Conservation (phyloP, 2,329 filamentous ascomycete species). For the Hirsutella rhossiliensis region DNA sequence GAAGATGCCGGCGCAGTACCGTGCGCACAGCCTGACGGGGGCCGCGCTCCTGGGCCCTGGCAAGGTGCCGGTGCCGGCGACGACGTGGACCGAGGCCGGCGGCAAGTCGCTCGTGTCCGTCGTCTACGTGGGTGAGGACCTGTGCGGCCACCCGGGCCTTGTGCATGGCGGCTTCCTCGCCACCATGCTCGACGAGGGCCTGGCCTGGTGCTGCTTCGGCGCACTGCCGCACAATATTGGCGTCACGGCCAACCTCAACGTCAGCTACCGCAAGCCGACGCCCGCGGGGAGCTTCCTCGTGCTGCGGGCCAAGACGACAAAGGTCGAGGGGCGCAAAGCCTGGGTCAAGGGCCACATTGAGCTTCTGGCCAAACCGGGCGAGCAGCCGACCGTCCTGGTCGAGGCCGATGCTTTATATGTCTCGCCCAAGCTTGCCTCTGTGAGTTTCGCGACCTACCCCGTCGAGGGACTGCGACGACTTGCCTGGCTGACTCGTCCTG, state of each 20-base stretch:
- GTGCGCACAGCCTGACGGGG: constrained; percentile 66
- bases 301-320: constrained; percentile 65
- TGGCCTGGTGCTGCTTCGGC: constrained; percentile 79
- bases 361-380: constrained; percentile 51
- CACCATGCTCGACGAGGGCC: constrained; percentile 83
- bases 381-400: constrained; percentile 56
- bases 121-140: constrained; percentile 61
- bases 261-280: constrained; percentile 74
- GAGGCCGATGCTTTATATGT: constrained; percentile 82
- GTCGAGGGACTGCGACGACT: neutral
- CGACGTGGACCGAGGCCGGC: constrained; percentile 60
- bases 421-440: constrained; percentile 71
- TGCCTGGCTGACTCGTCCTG: neutral
- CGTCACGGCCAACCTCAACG: constrained; percentile 74
- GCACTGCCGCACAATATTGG: constrained; percentile 77
- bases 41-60: constrained; percentile 65
- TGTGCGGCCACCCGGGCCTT: constrained; percentile 88
- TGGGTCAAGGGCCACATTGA: constrained; percentile 87
- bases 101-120: constrained; percentile 62
- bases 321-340: constrained; percentile 85
- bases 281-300: constrained; percentile 66
- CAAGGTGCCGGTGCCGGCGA: constrained; percentile 69
- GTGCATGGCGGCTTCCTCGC: constrained; percentile 81
- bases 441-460: constrained; percentile 28
- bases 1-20: constrained; percentile 63